Evolutionary conservation across 345 rosid genomes (phyloP).

Genomic region (Euphorbia tirucalli): DNA sequence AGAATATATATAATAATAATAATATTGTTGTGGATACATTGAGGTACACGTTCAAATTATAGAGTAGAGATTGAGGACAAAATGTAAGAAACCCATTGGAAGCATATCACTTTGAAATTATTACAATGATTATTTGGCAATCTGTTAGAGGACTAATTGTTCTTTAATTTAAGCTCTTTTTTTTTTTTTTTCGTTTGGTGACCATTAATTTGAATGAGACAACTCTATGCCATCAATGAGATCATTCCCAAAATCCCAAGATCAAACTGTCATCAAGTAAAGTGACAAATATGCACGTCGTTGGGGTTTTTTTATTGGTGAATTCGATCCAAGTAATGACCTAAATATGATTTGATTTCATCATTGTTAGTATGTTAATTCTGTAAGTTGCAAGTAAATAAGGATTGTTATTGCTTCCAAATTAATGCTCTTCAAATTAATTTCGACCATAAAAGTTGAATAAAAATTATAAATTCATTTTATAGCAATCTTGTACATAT

Average conservation of each 20-base stretch:
- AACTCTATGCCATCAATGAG: not conserved
- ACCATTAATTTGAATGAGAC: constrained; percentile 19
- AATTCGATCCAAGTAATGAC: not conserved
- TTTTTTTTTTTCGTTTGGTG: constrained; percentile 10
- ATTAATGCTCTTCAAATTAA: not conserved
- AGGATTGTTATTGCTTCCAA: not conserved
- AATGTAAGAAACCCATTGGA: constrained; percentile 14
- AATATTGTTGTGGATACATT: not conserved
- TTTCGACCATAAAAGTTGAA: too few species aligned
- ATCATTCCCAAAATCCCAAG: too few species aligned
- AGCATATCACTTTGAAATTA: constrained; percentile 29
- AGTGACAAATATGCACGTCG: not conserved
- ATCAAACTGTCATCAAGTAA: not conserved
- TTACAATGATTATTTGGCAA: constrained; percentile 25
- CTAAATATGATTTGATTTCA: not conserved
- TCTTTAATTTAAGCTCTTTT: too few species aligned
- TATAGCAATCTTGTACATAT: too few species aligned
- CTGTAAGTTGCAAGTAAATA: not conserved
- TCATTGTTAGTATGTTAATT: not conserved
- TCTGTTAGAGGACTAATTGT: too few species aligned
- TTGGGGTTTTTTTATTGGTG: not conserved
- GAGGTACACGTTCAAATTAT: constrained; percentile 37
- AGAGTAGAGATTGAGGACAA: constrained; percentile 16
- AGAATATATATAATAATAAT: not conserved
- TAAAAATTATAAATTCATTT: too few species aligned